A percentile compares a stretch with the other conserved stretches of the same genome.
These are phyloP conservation scores for Evansstolkia leycettana DNA, from an alignment of 495 filamentous ascomycete genomes.

Conservation along the genomic window DNA sequence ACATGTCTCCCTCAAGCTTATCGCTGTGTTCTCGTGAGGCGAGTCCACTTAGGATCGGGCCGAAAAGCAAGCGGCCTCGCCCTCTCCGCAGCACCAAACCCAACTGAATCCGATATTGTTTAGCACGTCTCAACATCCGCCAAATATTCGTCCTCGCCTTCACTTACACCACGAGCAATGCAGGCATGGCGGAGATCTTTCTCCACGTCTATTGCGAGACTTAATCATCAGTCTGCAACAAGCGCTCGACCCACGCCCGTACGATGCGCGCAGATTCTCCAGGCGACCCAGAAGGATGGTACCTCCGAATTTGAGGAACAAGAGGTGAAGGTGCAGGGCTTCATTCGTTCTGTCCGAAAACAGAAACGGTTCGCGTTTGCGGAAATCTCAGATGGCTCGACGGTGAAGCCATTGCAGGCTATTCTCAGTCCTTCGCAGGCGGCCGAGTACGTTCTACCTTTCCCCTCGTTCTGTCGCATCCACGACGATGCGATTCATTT, in stretches of 20 bases:
- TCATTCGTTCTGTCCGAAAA: conserved; percentile 71
- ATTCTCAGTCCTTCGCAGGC: conserved; percentile 65
- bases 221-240: conserved; percentile 12
- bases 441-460: conserved; percentile 48
- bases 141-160: no score
- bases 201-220: conserved; percentile 26
- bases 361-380: conserved; percentile 79
- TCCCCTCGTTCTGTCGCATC: conserved; percentile 1
- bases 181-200: conserved; percentile 33
- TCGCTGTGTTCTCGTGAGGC: no score
- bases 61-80: no score
- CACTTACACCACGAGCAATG: conserved; percentile 17
- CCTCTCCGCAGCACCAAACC: no score
- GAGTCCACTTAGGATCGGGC: no score
- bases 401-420: conserved; percentile 64
- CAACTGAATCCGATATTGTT: no score
- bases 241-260: conserved; percentile 9
- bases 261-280: conserved; percentile 29
- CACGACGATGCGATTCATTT: no score
- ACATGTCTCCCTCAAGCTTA: no score
- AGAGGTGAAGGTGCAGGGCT: conserved; percentile 58
- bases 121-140: no score
- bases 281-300: conserved; percentile 14
- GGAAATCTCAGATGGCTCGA: conserved; percentile 79
- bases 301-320: conserved; percentile 23